These are phyloP conservation scores for Globisporangium polare DNA, from an alignment of 352 stramenopile species.

Conservation along the genomic window DNA sequence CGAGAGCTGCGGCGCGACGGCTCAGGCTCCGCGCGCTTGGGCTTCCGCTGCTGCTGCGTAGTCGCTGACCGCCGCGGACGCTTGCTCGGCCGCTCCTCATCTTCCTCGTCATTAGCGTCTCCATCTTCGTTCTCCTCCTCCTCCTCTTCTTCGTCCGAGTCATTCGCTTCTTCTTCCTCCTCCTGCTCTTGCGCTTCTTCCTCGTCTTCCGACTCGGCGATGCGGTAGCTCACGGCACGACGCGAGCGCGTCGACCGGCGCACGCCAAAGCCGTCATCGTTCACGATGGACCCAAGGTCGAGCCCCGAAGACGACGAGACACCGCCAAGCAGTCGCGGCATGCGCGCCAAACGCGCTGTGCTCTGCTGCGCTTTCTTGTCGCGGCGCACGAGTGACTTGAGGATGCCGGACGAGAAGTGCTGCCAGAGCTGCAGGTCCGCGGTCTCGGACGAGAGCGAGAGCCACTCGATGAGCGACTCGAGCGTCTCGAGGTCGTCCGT, in stretches of 20 bases:
- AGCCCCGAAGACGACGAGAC: constrained; percentile 13
- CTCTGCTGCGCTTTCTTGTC: constrained; percentile 42
- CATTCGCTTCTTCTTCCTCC: constrained; percentile 10
- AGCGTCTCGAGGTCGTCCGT: constrained; percentile 48
- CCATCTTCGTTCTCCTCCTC: constrained; percentile 24
- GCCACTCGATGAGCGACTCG: constrained; percentile 37
- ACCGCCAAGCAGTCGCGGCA: constrained; percentile 39
- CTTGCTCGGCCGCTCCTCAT: constrained; percentile 2
- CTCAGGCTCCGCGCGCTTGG: background rate
- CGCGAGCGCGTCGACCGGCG: constrained; percentile 42
- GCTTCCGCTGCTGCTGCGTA: background rate
- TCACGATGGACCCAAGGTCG: constrained; percentile 22
- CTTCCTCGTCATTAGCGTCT: constrained; percentile 3
- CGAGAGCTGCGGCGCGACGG: constrained; percentile 14
- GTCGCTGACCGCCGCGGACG: background rate
- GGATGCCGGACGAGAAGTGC: constrained; percentile 26
- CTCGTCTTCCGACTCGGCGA: constrained; percentile 32
- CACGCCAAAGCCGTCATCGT: constrained; percentile 25
- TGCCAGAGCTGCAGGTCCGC: constrained; percentile 57
- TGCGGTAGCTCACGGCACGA: constrained; percentile 45
- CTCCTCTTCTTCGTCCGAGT: constrained; percentile 8
- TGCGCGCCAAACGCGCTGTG: constrained; percentile 32
- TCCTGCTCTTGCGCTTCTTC: constrained; percentile 28
- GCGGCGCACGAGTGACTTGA: constrained; percentile 50
- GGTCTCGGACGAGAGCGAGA: constrained; percentile 47